phyloP scores from a whole-genome alignment of 2,329 filamentous ascomycete genomes.

The Aureobasidium sp. region DNA sequence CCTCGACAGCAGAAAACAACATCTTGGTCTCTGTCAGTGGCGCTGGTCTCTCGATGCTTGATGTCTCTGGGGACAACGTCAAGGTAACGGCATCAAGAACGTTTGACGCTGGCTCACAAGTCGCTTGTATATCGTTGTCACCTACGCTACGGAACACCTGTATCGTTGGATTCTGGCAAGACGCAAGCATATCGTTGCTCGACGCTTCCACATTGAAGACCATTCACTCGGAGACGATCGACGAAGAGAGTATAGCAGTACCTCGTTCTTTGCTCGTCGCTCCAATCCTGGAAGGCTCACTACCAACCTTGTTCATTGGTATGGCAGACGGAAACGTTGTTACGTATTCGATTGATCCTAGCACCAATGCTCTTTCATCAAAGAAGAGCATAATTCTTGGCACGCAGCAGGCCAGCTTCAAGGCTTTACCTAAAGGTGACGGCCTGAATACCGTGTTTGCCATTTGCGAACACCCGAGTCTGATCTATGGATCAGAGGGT shows the following conservation, averaged over 20 bases:
- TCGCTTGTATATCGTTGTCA: conserved; percentile 77
- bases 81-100: conserved; percentile 52
- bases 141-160: conserved; percentile 57
- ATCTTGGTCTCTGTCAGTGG: conserved; percentile 71
- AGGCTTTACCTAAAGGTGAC: conserved; percentile 61
- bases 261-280: conserved; percentile 76
- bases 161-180: conserved; percentile 81
- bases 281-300: conserved; percentile 60
- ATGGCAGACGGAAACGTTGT: conserved; percentile 90
- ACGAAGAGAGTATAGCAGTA: conserved; percentile 64
- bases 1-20: conserved; percentile 63
- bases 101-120: conserved; percentile 62
- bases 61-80: conserved; percentile 51
- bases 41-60: conserved; percentile 61
- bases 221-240: conserved; percentile 54
- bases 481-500: conserved; percentile 86
- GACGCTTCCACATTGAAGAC: conserved; percentile 59
- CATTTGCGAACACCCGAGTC: conserved; percentile 85
- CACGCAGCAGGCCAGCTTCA: conserved; percentile 74
- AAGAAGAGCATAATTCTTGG: conserved; percentile 80
- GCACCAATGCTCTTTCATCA: conserved; percentile 57
- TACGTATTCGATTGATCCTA: conserved; percentile 64
- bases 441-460: conserved; percentile 77
- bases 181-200: conserved; percentile 70
- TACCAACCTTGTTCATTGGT: conserved; percentile 75